Evolutionary conservation across 176 grass and related monocot genomes (phyloP).

Genomic region (Bonia amplexicaulis): DNA sequence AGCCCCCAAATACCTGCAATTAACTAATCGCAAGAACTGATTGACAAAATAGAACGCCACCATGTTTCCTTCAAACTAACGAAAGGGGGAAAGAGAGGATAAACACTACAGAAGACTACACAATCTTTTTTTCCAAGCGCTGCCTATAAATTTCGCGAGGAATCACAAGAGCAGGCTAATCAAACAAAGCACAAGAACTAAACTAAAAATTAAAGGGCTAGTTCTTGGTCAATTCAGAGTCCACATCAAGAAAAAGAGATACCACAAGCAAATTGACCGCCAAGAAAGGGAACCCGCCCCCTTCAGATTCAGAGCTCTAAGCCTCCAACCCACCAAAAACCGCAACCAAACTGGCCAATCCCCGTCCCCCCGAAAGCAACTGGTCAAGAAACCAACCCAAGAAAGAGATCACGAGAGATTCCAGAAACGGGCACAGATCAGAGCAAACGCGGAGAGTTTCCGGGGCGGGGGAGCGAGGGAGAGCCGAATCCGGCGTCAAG

Average conservation of each 20-base stretch:
- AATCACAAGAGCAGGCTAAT: background rate
- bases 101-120: background rate
- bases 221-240: background rate
- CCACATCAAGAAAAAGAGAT: background rate
- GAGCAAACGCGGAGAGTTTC: background rate
- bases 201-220: background rate
- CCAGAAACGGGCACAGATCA: background rate
- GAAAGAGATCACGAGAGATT: background rate
- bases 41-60: background rate
- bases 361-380: background rate
- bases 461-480: background rate
- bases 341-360: background rate
- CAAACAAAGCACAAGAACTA: background rate
- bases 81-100: background rate
- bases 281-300: background rate
- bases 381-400: background rate
- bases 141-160: background rate
- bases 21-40: background rate
- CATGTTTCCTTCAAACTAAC: background rate
- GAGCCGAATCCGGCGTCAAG: constrained; percentile 14
- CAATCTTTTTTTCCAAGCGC: background rate
- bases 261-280: background rate
- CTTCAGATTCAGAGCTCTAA: constrained; percentile 30
- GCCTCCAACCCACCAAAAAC: background rate
- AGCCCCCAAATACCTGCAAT: background rate